Conservation (phyloP, 2,329 filamentous ascomycete genomes). For the Knoxdaviesia capensis region DNA sequence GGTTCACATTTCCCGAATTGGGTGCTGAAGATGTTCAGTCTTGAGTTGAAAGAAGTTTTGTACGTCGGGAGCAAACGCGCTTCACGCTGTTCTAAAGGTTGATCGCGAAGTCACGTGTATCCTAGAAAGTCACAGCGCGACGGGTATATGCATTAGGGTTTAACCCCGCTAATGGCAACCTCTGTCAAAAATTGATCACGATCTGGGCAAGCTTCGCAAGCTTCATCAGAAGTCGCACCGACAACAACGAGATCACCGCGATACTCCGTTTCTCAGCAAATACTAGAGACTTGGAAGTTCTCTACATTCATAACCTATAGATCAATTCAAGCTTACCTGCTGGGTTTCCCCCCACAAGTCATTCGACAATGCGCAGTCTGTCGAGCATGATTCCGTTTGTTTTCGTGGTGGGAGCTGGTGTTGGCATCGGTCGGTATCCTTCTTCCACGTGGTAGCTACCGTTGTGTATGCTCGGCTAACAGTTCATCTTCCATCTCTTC, state of each 20-base stretch:
- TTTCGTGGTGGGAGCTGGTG: conserved; percentile 3
- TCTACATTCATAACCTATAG: no score
- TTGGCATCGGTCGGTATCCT: conserved; percentile 3
- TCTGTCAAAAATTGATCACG: no score
- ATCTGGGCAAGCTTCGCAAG: not conserved
- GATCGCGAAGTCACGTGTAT: no score
- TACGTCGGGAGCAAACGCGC: no score
- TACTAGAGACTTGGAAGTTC: not conserved
- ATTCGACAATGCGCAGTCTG: conserved; percentile 2
- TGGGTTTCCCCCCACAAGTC: not conserved
- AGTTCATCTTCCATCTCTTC: not conserved
- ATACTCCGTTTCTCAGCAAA: not conserved
- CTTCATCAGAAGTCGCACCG: not conserved
- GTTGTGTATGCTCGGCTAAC: not conserved
- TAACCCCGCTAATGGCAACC: no score
- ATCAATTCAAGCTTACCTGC: not conserved
- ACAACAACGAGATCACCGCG: not conserved
- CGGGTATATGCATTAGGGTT: no score
- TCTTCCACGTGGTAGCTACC: not conserved
- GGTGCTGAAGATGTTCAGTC: no score
- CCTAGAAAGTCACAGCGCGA: no score
- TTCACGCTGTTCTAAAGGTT: no score
- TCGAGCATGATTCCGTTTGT: conserved; percentile 3
- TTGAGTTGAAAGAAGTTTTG: no score
- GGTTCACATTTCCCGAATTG: no score